Evolutionary conservation across 768 basidiomycete genomes (phyloP), one percentile per base, ranked within the genome.

Genomic region (Leccinum uliginosum): DNA sequence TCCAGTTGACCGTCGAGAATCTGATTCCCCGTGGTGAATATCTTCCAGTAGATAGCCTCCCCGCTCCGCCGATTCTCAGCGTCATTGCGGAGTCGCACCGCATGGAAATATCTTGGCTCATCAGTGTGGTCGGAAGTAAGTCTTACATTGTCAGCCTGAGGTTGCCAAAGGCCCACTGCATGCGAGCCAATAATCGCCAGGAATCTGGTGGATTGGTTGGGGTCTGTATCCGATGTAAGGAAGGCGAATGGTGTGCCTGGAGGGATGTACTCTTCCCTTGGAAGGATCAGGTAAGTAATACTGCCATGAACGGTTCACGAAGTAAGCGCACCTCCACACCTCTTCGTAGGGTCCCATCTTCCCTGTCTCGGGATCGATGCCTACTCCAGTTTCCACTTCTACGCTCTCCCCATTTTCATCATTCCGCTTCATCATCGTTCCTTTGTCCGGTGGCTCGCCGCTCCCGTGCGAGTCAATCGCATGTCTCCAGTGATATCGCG

Each of bases 101-200:
- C 63, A 40, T 57, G 53, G 34, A 62, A 34, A 26, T 32, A 8
- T 40, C 45, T 19, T 21, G 15, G 23, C 4, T 32, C 48, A 4
- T 40, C 29, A 43, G 3, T 3, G 6, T 32, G 17, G 11, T n/a
- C n/a, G 17, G 21, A 24, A n/a, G 43, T 17, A 15, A 17, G 7
- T 6, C 21, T 11, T 27, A 46, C 15, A 1, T 21, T 30, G 12
- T 11, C 21, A 40, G 15, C 17, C 29, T 1, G 29, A 29, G 10
- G 17, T 21, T 50, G 50, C 50, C 56, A 65, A 35, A 66, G 50
- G 14, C 58, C 59, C 24, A 64, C 44, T 19, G 59, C 64, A 50
- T 59, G 66, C 17, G 44, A 40, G 29, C 67, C 64, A 11, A 59
- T 27, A 6, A 68, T 51, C 0, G 53, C 67, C 56, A 68, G 50